Base-by-base conservation (phyloP, 179 eudicot species). In the Silene noctiflora region DNA sequence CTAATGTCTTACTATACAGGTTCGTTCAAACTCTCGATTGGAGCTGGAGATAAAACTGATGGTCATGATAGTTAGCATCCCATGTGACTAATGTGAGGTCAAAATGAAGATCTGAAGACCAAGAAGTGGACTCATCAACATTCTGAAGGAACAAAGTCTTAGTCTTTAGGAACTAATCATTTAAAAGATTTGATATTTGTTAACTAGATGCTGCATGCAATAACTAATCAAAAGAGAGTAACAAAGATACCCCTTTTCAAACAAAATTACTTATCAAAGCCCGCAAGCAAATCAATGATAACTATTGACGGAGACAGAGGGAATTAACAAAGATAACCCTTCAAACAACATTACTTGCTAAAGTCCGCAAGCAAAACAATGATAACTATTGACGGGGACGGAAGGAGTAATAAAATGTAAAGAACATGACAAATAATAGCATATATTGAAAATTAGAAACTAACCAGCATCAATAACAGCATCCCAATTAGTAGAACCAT, bases 391-490 rank as follows among this genome's bases (percentile, higher is more conserved):
- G 46, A 39, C 42, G 8, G 46, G 11, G 46, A 39, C 11, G 11
- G 46, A 39, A 4, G 0, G 42, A 35, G 42, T 35, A 4, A 29
- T 29, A 29, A 29, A 29, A 29, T 29, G 33, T 29, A 29, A 29
- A 29, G 33, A 29, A 29, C 4, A 29, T 29, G 33, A 2, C 4
- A 29, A 29, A 29, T 29, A 35, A 35, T 7, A 35, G 42, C 42
- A 35, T 5, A 35, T 0, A 35, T 4, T 5, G 7, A 35, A 29
- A 29, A 3, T 58, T 24, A 71, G 55, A 29, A 29, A 35, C 72
- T 74, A 4, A 90, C 95, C 96, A 81, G 96, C 91, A 87, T 90
- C 96, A 85, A 90, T 90, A 59, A 90, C 91, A 81, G 96, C 85
- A 81, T 90, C 96, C 96, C 96, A 90, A 76, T 89, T 80, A 77